These are phyloP conservation scores for Ettlia oleoabundans DNA, from an alignment of 139 green algal genomes.

Conservation along the genomic window DNA sequence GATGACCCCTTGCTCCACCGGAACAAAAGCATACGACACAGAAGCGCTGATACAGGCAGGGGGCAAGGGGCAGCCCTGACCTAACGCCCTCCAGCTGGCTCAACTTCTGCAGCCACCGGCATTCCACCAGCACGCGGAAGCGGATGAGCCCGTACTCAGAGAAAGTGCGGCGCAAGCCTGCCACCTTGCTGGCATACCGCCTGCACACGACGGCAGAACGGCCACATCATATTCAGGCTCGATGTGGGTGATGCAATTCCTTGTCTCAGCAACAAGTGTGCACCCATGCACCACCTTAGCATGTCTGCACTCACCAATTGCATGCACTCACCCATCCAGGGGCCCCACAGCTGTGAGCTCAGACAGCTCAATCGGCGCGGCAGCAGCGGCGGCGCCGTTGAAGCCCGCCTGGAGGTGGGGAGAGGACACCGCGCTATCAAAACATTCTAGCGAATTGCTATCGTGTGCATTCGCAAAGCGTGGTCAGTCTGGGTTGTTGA, in stretches of 20 bases:
- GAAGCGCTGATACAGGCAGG: no score
- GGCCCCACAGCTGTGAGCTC: constrained; percentile 90
- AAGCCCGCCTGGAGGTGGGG: not conserved
- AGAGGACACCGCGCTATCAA: no score
- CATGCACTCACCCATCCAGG: constrained; percentile 84
- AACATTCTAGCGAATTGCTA: no score
- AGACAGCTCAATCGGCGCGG: constrained; percentile 64
- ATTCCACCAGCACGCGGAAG: constrained; percentile 95
- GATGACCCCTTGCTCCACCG: no score
- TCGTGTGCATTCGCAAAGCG: no score
- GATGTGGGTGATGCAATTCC: no score
- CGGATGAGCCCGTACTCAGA: constrained; percentile 97
- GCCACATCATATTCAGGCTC: no score
- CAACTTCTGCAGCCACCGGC: constrained; percentile 94
- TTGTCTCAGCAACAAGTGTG: no score
- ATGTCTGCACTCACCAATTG: no score
- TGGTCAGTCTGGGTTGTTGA: no score
- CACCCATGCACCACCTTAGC: no score
- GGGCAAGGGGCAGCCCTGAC: constrained; percentile 5
- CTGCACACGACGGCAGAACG: constrained; percentile 41
- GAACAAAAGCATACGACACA: no score
- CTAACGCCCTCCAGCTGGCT: constrained; percentile 44
- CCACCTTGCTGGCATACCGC: constrained; percentile 84
- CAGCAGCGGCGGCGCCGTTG: constrained; percentile 23
- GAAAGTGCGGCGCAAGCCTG: constrained; percentile 85